Evolutionary conservation across 371 early-diverging fungal species (phyloP).

Genomic region (Coemansia sp.): DNA sequence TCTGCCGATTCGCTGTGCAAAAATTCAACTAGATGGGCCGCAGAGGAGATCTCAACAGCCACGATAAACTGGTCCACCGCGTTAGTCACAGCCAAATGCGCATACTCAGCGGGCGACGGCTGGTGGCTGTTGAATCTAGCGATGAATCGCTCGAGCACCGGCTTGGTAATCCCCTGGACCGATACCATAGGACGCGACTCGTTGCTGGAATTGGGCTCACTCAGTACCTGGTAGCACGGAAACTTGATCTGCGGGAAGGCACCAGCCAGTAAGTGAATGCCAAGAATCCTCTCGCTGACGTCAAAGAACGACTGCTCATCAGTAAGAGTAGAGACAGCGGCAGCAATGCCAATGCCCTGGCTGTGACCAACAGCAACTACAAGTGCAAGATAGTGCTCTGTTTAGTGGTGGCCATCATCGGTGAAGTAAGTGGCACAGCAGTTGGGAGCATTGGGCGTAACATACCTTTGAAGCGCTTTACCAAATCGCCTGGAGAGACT

Average conservation of each 20-base stretch:
- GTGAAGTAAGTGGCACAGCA: not conserved
- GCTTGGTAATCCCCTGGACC: constrained; percentile 3
- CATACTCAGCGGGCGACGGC: constrained; percentile 35
- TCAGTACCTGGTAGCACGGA: not conserved
- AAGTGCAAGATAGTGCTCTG: not conserved
- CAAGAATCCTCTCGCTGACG: constrained; percentile 79
- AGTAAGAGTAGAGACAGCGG: constrained; percentile 79
- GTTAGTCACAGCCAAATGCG: constrained; percentile 74
- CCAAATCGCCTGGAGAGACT: constrained; percentile 54
- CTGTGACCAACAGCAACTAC: constrained; percentile 76
- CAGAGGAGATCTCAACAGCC: constrained; percentile 8
- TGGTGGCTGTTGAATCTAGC: constrained; percentile 7
- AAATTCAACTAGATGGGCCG: not conserved
- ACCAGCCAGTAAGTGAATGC: constrained; percentile 25
- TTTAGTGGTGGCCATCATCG: not conserved
- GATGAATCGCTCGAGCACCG: not conserved
- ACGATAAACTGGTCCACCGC: constrained; percentile 53
- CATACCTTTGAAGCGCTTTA: constrained; percentile 56
- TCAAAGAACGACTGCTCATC: constrained; percentile 75
- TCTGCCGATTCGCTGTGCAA: constrained; percentile 49
- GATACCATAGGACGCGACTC: constrained; percentile 13
- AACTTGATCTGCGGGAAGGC: constrained; percentile 11
- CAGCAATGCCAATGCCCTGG: constrained; percentile 88
- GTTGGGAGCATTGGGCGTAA: not conserved
- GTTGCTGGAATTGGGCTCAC: not conserved